phyloP scores from a whole-genome alignment of 2,329 filamentous ascomycete genomes.

The Thyridium curvatum region DNA sequence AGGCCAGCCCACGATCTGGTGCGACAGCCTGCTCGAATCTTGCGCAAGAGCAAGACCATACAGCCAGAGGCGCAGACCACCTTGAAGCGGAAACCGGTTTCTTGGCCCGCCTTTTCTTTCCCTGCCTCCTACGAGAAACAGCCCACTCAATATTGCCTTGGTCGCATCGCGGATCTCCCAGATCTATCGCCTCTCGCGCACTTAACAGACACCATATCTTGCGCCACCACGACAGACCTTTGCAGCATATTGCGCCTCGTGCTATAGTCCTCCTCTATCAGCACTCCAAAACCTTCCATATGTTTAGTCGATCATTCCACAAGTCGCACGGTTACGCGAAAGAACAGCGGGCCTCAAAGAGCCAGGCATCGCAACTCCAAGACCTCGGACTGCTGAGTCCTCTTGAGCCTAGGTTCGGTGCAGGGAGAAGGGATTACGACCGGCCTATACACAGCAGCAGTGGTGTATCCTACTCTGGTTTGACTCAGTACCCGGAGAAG shows the following conservation, averaged over 20 bases:
- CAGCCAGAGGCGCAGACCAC: background rate
- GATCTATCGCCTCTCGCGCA: no score
- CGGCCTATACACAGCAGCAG: conserved; percentile 16
- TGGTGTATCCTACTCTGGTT: conserved; percentile 14
- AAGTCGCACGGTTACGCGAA: conserved; percentile 28
- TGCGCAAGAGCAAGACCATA: conserved; percentile 7
- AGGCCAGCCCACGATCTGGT: background rate
- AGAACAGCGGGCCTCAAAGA: conserved; percentile 28
- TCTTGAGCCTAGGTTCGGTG: conserved; percentile 11
- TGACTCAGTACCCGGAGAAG: conserved; percentile 22
- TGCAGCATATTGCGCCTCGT: no score
- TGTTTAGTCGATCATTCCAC: conserved; percentile 39
- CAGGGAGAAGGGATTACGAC: conserved; percentile 16
- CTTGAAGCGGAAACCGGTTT: conserved; percentile 4
- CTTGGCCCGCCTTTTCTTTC: background rate
- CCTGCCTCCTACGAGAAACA: conserved; percentile 1
- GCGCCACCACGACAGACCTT: no score
- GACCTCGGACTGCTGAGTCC: conserved; percentile 27
- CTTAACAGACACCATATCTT: no score
- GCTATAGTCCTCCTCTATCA: no score
- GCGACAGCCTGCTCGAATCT: conserved; percentile 1
- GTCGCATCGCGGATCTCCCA: conserved; percentile 5
- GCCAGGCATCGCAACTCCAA: conserved; percentile 26
- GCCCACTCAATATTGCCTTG: background rate
- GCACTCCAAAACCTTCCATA: conserved; percentile 19